A percentile compares a stretch with the other conserved stretches of the same genome.
Evolutionary conservation across 2,329 filamentous ascomycete genomes (phyloP).

Genomic region (Exophiala sp.): DNA sequence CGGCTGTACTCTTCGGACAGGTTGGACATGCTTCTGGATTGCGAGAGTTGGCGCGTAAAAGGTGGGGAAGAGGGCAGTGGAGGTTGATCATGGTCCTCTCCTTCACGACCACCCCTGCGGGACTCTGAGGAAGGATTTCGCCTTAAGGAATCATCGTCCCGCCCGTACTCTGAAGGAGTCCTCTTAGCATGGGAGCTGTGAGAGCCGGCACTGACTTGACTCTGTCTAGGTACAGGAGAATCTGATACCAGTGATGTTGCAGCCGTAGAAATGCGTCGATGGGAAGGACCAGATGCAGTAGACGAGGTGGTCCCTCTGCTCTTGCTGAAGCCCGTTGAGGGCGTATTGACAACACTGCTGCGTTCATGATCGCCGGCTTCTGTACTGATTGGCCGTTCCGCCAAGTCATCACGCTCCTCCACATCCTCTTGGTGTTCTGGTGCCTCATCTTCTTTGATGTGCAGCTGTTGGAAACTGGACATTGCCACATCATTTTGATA

Average conservation of each 20-base stretch:
- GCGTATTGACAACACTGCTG: conserved; percentile 34
- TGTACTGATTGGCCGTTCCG: conserved; percentile 38
- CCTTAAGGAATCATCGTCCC: conserved; percentile 16
- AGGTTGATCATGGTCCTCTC: conserved; percentile 15
- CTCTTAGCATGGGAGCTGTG: conserved; percentile 15
- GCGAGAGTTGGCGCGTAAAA: conserved; percentile 28
- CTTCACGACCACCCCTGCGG: conserved; percentile 8
- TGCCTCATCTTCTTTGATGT: conserved; percentile 51
- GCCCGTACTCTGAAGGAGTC: conserved; percentile 12
- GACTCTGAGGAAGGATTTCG: conserved; percentile 20
- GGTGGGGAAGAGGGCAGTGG: conserved; percentile 24
- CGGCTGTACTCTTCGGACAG: conserved; percentile 51
- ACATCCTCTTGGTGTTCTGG: conserved; percentile 11
- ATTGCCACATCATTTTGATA: conserved; percentile 84
- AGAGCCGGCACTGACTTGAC: conserved; percentile 17
- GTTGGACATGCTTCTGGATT: conserved; percentile 62
- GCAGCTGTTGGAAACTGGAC: conserved; percentile 78
- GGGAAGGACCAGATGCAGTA: conserved; percentile 68
- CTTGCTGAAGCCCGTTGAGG: conserved; percentile 62
- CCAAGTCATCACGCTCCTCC: conserved; percentile 35
- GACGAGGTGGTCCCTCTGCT: conserved; percentile 83
- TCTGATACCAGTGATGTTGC: conserved; percentile 87
- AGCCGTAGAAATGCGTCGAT: conserved; percentile 74
- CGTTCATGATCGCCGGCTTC: conserved; percentile 22
- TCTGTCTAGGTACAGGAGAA: conserved; percentile 34